A percentile compares a stretch with the other conserved stretches of the same genome.
phyloP scores from a whole-genome alignment of 31 red algal genomes.

The Asparagopsis taxiformis region DNA sequence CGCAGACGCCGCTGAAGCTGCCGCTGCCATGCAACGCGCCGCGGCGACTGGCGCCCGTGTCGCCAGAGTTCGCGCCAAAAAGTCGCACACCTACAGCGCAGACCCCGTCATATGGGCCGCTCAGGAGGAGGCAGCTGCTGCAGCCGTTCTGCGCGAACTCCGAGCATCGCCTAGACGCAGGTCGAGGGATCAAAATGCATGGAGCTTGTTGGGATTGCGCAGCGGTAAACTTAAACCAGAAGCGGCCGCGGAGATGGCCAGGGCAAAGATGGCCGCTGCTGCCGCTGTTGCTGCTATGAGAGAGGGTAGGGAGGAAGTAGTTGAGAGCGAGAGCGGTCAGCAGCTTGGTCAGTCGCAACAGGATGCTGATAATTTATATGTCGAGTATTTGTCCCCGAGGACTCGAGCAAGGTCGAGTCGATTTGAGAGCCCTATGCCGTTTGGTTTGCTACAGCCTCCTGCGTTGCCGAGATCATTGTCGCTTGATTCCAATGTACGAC shows the following conservation, averaged over 20 bases:
- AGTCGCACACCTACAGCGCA: not conserved
- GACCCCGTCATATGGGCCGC: constrained; percentile 28
- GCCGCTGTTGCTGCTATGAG: constrained; percentile 60
- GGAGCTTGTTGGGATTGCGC: constrained; percentile 7
- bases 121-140: constrained; percentile 24
- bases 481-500: too few species aligned
- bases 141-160: constrained; percentile 5
- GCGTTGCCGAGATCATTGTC: too few species aligned
- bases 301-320: constrained; percentile 1
- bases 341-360: not conserved
- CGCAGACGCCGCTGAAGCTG: not conserved
- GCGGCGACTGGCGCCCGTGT: constrained; percentile 1
- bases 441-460: too few species aligned
- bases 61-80: not conserved
- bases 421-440: too few species aligned
- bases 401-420: too few species aligned
- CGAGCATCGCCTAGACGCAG: too few species aligned
- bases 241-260: constrained; percentile 70
- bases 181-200: constrained; percentile 16
- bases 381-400: constrained; percentile 6
- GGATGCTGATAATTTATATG: not conserved
- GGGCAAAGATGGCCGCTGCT: constrained; percentile 60
- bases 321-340: not conserved
- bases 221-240: constrained; percentile 46
- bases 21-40: constrained; percentile 7